Percentiles rank a stretch among this genome's conserved stretches.
Evolutionary conservation across 331 rosid genomes (phyloP).

Genomic region (Quercus tomentella): DNA sequence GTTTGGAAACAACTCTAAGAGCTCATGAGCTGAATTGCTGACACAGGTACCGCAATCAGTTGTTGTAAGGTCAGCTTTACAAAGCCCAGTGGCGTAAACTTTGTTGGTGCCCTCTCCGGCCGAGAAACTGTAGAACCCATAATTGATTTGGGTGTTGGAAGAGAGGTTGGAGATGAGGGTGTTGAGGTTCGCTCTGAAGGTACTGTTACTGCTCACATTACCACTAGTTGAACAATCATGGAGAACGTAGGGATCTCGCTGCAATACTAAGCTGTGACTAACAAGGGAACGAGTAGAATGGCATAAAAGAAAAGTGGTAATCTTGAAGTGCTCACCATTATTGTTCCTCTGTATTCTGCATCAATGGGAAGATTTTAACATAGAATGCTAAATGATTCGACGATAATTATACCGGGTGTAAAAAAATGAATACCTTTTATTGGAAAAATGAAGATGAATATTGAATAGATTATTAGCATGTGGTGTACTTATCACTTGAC

Average conservation of each 20-base stretch:
- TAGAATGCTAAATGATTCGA: too few species aligned
- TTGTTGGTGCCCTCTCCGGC: slow-evolving; percentile 3
- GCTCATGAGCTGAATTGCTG: not conserved
- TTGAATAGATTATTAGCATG: too few species aligned
- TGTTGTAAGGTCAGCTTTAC: slow-evolving; percentile 33
- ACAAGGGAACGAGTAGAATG: not conserved
- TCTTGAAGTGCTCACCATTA: not conserved
- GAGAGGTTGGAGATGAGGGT: slow-evolving; percentile 22
- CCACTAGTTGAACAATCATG: slow-evolving; percentile 15
- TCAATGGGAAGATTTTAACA: too few species aligned
- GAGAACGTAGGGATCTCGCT: slow-evolving; percentile 6
- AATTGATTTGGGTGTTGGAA: slow-evolving; percentile 9
- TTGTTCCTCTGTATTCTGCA: too few species aligned
- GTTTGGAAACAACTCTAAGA: slow-evolving; percentile 10
- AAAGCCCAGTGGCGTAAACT: slow-evolving; percentile 16
- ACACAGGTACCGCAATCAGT: slow-evolving; percentile 31
- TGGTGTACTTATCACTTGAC: too few species aligned
- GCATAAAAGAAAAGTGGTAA: not conserved
- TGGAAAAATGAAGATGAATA: too few species aligned
- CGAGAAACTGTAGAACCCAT: slow-evolving; percentile 26
- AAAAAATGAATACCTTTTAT: too few species aligned
- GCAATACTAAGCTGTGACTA: not conserved
- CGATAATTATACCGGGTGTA: too few species aligned
- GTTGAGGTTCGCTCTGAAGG: slow-evolving; percentile 27
- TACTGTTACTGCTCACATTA: slow-evolving; percentile 22